A percentile compares a stretch with the other conserved stretches of the same genome.
Evolutionary conservation across 208 protist species (phyloP).

Genomic region (Leishmania tarentolae): DNA sequence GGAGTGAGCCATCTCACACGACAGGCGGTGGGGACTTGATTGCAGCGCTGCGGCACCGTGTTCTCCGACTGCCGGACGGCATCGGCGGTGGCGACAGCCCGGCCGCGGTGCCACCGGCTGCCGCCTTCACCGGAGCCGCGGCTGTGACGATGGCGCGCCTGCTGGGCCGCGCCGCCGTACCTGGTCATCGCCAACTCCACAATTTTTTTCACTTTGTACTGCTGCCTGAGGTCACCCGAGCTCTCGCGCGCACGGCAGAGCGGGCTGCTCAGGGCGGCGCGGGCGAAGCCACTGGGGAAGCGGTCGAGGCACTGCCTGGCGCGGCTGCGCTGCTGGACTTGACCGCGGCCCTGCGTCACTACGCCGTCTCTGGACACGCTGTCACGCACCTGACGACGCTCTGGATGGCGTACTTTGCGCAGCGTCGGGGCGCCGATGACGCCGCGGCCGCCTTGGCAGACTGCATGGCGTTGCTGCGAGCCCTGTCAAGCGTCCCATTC

Average conservation of each 20-base stretch:
- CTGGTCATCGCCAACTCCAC: constrained; percentile 76
- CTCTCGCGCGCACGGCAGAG: constrained; percentile 26
- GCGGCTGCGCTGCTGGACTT: constrained; percentile 40
- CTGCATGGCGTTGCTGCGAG: constrained; percentile 19
- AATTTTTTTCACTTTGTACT: constrained; percentile 64
- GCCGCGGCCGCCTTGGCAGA: not conserved
- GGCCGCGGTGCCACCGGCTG: not conserved
- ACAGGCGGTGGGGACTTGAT: constrained; percentile 11
- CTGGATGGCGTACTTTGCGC: constrained; percentile 40
- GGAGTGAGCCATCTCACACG: not conserved
- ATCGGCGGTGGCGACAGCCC: constrained; percentile 2
- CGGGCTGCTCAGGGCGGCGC: not conserved
- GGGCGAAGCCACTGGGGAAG: not conserved
- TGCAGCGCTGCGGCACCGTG: constrained; percentile 13
- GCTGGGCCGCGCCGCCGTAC: constrained; percentile 48
- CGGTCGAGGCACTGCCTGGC: constrained; percentile 5
- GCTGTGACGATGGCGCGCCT: constrained; percentile 58
- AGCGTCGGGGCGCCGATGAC: not conserved
- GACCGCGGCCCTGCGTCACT: constrained; percentile 49
- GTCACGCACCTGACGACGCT: constrained; percentile 55
- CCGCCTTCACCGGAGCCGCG: constrained; percentile 25
- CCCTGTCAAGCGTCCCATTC: constrained; percentile 17
- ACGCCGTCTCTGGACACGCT: constrained; percentile 66
- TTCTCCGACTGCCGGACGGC: constrained; percentile 13
- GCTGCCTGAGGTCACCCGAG: constrained; percentile 51